Evolutionary conservation across 208 protist genomes (phyloP).

Genomic region (Willaertia magna): DNA sequence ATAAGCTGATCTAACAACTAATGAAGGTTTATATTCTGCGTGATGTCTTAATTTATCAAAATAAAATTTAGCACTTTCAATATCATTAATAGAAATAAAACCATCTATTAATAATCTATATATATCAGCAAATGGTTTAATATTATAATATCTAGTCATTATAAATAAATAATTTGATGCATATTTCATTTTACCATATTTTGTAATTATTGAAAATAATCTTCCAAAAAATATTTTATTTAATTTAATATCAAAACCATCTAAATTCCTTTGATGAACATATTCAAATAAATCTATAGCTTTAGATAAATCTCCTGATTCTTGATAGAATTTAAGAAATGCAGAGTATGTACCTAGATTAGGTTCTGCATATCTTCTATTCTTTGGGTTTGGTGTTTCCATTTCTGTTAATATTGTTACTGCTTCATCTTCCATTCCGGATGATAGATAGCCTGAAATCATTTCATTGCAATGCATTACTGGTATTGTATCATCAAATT

Average conservation of each 20-base stretch:
- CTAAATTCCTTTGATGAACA: background rate
- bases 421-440: background rate
- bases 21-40: background rate
- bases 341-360: background rate
- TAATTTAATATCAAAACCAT: too few species aligned
- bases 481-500: background rate
- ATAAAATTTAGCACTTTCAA: background rate
- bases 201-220: background rate
- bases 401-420: background rate
- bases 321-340: background rate
- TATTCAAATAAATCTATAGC: background rate
- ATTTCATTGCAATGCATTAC: background rate
- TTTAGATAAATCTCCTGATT: background rate
- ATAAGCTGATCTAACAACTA: background rate
- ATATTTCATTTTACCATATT: background rate
- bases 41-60: background rate
- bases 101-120: background rate
- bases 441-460: background rate
- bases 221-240: too few species aligned
- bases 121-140: background rate
- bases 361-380: background rate
- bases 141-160: background rate
- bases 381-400: background rate
- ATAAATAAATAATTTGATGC: background rate
- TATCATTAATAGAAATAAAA: background rate